Evolutionary conservation across 2,329 filamentous ascomycete species (phyloP).

Genomic region (Pseudodiploospora longispora): DNA sequence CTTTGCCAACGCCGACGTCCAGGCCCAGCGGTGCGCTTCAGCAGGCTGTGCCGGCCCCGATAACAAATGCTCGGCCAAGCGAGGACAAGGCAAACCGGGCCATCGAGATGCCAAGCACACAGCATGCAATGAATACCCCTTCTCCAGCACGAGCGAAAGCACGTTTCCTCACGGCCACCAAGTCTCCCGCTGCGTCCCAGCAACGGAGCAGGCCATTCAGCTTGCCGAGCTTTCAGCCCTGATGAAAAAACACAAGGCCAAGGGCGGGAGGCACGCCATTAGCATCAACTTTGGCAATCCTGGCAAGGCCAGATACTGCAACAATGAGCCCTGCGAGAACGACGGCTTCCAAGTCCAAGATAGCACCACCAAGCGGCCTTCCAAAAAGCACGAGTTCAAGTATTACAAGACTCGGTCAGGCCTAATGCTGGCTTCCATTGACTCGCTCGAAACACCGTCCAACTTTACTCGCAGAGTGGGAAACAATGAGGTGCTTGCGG

Average conservation of each 20-base stretch:
- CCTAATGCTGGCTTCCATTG: constrained; percentile 10
- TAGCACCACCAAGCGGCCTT: constrained; percentile 6
- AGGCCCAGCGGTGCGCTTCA: constrained; percentile 3
- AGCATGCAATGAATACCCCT: constrained; percentile 14
- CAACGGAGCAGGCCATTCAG: constrained; percentile 7
- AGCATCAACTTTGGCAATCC: constrained; percentile 13
- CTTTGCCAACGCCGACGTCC: not conserved
- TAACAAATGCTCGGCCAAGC: constrained; percentile 9
- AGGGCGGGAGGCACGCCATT: constrained; percentile 1
- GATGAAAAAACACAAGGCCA: constrained; percentile 4
- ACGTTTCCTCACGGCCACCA: constrained; percentile 8
- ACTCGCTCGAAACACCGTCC: constrained; percentile 4
- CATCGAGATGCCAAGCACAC: constrained; percentile 7
- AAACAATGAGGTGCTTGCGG: constrained; percentile 5
- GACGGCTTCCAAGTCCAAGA: constrained; percentile 14
- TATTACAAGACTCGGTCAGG: constrained; percentile 12
- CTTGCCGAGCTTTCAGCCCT: constrained; percentile 3
- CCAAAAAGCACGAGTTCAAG: constrained; percentile 9
- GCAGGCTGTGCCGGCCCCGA: constrained; percentile 8
- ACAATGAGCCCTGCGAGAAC: constrained; percentile 12
- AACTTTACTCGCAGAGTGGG: constrained; percentile 10
- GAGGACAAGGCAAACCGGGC: constrained; percentile 7
- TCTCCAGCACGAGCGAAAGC: constrained; percentile 9
- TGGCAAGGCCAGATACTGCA: constrained; percentile 10
- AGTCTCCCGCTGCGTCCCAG: constrained; percentile 14